A percentile compares a stretch with the other conserved stretches of the same genome.
These are phyloP conservation scores for Candida sakaeoensis DNA, from an alignment of 805 yeast species.

Conservation along the genomic window DNA sequence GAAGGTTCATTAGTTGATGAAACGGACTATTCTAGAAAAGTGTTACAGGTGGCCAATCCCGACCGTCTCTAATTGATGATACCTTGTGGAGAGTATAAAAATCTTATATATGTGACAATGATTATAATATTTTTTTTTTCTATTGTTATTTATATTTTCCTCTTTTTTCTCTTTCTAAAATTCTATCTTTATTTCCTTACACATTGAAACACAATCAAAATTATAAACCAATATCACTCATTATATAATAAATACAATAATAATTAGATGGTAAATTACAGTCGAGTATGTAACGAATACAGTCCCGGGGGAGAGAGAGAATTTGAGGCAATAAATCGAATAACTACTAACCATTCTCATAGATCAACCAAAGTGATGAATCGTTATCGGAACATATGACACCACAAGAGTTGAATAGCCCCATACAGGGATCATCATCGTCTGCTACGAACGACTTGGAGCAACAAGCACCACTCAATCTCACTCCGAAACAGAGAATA, in stretches of 20 bases:
- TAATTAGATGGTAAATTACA: not conserved
- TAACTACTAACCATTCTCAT: not conserved
- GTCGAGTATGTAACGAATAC: not conserved
- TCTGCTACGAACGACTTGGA: slow-evolving; percentile 31
- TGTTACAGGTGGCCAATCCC: slow-evolving; percentile 85
- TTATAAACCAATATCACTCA: not conserved
- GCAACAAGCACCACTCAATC: slow-evolving; percentile 18
- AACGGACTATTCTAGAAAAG: slow-evolving; percentile 66
- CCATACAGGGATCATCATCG: not conserved
- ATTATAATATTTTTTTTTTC: not conserved
- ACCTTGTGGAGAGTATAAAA: not conserved
- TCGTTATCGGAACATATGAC: too few species aligned
- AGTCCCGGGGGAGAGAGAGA: not conserved
- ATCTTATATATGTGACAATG: not conserved
- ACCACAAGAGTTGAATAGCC: not conserved
- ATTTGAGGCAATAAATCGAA: not conserved
- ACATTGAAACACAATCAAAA: not conserved
- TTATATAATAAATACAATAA: too few species aligned
- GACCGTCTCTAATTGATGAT: slow-evolving; percentile 38
- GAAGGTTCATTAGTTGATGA: slow-evolving; percentile 88
- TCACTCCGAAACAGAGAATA: slow-evolving; percentile 29
- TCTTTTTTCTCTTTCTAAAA: not conserved
- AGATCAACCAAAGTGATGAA: too few species aligned
- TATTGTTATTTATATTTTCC: too few species aligned
- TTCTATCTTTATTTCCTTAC: too few species aligned